These are phyloP conservation scores for Ceratocystiopsis minuta DNA, from an alignment of 2,329 filamentous ascomycete species.

Conservation along the genomic window DNA sequence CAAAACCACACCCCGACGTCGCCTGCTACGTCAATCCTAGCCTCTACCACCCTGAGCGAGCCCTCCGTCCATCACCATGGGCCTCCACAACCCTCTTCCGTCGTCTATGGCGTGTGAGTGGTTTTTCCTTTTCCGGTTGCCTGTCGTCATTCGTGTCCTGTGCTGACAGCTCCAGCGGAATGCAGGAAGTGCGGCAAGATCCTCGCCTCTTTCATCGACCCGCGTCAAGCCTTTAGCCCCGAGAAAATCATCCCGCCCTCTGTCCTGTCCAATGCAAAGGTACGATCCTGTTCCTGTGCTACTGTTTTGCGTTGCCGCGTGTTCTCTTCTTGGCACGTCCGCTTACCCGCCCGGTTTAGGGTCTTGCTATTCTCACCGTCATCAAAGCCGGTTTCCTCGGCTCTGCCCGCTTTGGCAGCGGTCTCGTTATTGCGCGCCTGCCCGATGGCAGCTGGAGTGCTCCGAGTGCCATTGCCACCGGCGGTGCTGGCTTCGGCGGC, in stretches of 20 bases:
- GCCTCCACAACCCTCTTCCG: constrained; percentile 48
- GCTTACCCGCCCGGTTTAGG: constrained; percentile 27
- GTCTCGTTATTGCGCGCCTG: constrained; percentile 63
- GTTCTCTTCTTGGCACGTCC: too few relatives aligned
- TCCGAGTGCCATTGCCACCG: constrained; percentile 62
- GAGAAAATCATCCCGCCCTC: constrained; percentile 93
- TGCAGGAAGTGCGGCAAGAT: constrained; percentile 97
- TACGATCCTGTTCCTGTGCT: constrained; percentile 17
- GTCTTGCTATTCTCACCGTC: constrained; percentile 70
- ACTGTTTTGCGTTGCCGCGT: not conserved
- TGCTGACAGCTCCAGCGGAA: constrained; percentile 45
- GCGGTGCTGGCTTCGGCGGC: constrained; percentile 66
- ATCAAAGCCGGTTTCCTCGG: constrained; percentile 78
- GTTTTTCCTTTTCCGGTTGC: not conserved
- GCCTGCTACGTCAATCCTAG: too few relatives aligned
- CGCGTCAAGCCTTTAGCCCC: constrained; percentile 78
- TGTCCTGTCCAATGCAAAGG: constrained; percentile 81
- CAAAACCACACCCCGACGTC: too few relatives aligned
- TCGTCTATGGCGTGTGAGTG: constrained; percentile 50
- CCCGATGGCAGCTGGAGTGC: constrained; percentile 66
- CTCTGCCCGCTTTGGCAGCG: constrained; percentile 64
- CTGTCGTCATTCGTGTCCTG: too few relatives aligned
- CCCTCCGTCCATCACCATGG: constrained; percentile 24
- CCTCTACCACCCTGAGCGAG: too few relatives aligned
- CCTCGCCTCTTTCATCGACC: constrained; percentile 84